A percentile compares a stretch with the other conserved stretches of the same genome.
Conservation (phyloP, 805 yeast species). For the Saccharomycopsis vini region DNA sequence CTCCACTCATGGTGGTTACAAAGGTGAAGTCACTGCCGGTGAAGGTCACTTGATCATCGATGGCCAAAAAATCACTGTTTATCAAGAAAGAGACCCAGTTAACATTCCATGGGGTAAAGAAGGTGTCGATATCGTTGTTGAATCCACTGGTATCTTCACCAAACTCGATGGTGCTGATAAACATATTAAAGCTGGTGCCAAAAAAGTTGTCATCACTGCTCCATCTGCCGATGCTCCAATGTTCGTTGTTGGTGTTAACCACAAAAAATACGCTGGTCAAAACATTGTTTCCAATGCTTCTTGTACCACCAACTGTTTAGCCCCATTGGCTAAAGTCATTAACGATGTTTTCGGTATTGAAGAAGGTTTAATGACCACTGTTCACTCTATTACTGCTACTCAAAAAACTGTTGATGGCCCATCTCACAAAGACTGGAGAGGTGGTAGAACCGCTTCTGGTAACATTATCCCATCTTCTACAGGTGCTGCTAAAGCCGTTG, state of each 20-base stretch:
- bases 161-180: conserved; percentile 55
- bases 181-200: conserved; percentile 67
- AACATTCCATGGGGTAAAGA: conserved; percentile 58
- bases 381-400: conserved; percentile 63
- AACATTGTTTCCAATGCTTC: conserved; percentile 62
- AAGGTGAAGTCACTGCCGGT: conserved; percentile 58
- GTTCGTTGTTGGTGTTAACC: conserved; percentile 67
- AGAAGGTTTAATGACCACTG: conserved; percentile 72
- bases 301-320: conserved; percentile 68
- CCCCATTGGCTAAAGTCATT: conserved; percentile 63
- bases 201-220: conserved; percentile 64
- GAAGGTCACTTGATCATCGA: conserved; percentile 57
- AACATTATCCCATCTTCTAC: conserved; percentile 70
- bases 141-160: conserved; percentile 69
- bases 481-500: conserved; percentile 73
- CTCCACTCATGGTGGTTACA: conserved; percentile 82
- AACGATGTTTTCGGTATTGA: conserved; percentile 59
- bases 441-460: conserved; percentile 71
- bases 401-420: conserved; percentile 73
- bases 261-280: conserved; percentile 47
- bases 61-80: conserved; percentile 43
- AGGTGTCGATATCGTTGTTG: conserved; percentile 55
- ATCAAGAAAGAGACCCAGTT: conserved; percentile 61
- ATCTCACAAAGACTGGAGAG: conserved; percentile 75
- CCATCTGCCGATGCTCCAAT: conserved; percentile 66